Evolutionary conservation across 305 asterid species (phyloP), one percentile per base, ranked within the genome.

Genomic region (Stenogyne calaminthoides): DNA sequence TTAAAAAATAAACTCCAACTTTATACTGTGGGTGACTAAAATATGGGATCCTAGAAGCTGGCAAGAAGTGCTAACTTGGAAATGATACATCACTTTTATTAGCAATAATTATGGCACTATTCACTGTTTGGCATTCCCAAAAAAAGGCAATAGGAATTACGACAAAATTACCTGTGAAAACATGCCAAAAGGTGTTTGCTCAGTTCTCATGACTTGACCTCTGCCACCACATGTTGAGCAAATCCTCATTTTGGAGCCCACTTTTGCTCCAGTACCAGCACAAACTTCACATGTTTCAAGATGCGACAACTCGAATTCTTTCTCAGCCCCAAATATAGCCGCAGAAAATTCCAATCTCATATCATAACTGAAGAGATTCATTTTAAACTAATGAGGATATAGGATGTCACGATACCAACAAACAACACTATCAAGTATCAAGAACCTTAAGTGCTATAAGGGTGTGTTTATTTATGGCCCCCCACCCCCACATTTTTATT

Each of bases 151-250:
- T 49, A 37, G 39, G 72, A 37, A 22, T 32, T 44, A 66, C 32
- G 59, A 27, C 16, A 73, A 52, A 74, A 54, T 74, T 81, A 95
- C 99, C 97, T 95, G 99, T 14, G 98, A 95, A 83, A 91, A 95
- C 96, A 92, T 89, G 87, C 99, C 99, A 83, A 95, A 95, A 73
- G 97, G 97, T 49, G 99, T 92, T 87, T 93, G 99, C 81, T 95
- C 97, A 47, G 99, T 95, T 82, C 96, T 87, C 99, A 92, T 91
- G 76, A 95, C 98, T 80, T 95, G 99, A 73, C 99, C 98, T 83
- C 96, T 85, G 81, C 99, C 99, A 42, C 99, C 98, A 80, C 98
- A 95, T 44, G 98, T 91, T 49, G 99, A 89, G 82, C 97, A 95
- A 76, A 95, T 88, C 78, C 97, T 90, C 99, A 84, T 89, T 86